Evolutionary conservation across 805 yeast species (phyloP).

Genomic region (Helenozyma baotianmanensis): DNA sequence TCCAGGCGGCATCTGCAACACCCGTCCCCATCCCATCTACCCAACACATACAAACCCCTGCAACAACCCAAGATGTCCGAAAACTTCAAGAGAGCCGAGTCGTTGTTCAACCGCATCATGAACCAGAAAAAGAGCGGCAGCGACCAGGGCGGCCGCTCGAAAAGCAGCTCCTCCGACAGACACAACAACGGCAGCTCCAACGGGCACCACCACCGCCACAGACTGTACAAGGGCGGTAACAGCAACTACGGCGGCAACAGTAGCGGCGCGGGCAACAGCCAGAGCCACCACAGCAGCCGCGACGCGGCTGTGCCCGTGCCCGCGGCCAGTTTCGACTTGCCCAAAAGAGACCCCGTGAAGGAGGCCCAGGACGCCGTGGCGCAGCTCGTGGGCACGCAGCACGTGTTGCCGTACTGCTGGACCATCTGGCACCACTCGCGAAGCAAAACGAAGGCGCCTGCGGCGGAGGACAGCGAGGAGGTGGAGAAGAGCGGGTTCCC

Average conservation of each 20-base stretch:
- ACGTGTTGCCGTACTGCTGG: conserved; percentile 45
- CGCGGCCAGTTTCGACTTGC: conserved; percentile 21
- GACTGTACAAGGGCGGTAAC: conserved; percentile 6
- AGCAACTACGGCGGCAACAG: conserved; percentile 7
- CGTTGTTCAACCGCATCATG: conserved; percentile 43
- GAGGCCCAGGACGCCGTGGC: conserved; percentile 28
- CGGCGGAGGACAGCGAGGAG: conserved; percentile 11
- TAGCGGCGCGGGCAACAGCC: conserved; percentile 4
- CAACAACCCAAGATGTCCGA: conserved; percentile 35
- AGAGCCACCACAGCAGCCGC: conserved; percentile 1
- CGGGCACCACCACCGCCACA: conserved; percentile 10
- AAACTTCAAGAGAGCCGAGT: conserved; percentile 43
- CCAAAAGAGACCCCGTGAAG: conserved; percentile 33
- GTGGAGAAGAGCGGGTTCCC: conserved; percentile 11
- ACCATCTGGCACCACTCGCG: conserved; percentile 46
- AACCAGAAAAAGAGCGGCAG: conserved; percentile 26
- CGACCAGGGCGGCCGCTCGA: conserved; percentile 6
- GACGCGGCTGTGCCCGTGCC: not conserved
- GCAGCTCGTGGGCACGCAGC: conserved; percentile 20
- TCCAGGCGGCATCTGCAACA: no score
- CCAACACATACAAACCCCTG: no score
- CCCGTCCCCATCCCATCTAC: no score
- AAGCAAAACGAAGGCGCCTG: conserved; percentile 16
- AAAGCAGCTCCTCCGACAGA: conserved; percentile 5
- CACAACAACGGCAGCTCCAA: conserved; percentile 6